Conservation (phyloP, 805 yeast genomes). For the Teunomyces stri region DNA sequence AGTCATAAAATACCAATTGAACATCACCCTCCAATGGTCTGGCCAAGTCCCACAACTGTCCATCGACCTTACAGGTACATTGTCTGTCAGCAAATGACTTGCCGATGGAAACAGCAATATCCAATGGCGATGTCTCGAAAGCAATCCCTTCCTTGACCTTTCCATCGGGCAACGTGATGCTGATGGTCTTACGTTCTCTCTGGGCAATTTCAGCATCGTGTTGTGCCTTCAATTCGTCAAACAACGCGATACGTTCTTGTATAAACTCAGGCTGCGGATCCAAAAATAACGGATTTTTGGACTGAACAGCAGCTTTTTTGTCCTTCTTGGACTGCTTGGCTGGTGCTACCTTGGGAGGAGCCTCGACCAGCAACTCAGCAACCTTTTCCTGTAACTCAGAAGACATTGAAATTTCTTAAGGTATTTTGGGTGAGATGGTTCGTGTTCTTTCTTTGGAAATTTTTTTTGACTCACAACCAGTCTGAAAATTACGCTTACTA, state of each 20-base stretch:
- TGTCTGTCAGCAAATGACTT: constrained; percentile 86
- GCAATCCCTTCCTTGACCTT: constrained; percentile 71
- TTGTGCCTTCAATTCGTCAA: constrained; percentile 75
- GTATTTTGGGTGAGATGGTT: background rate
- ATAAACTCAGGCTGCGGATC: constrained; percentile 85
- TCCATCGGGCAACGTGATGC: constrained; percentile 86
- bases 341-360: constrained; percentile 14
- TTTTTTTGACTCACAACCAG: background rate
- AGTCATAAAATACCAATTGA: constrained; percentile 78
- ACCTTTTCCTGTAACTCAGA: constrained; percentile 44
- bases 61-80: constrained; percentile 88
- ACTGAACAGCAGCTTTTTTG: constrained; percentile 24
- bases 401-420: constrained; percentile 3
- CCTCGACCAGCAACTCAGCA: constrained; percentile 38
- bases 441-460: constrained; percentile 1
- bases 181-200: constrained; percentile 57
- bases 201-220: constrained; percentile 70
- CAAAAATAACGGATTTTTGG: constrained; percentile 37
- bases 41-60: constrained; percentile 89
- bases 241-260: constrained; percentile 72
- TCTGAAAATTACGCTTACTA: background rate
- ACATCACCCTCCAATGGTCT: constrained; percentile 83
- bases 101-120: constrained; percentile 79
- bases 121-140: constrained; percentile 88
- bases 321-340: constrained; percentile 18